Evolutionary conservation across 768 basidiomycete genomes (phyloP), one percentile per base, ranked within the genome.

Genomic region (Mycena vulgaris): DNA sequence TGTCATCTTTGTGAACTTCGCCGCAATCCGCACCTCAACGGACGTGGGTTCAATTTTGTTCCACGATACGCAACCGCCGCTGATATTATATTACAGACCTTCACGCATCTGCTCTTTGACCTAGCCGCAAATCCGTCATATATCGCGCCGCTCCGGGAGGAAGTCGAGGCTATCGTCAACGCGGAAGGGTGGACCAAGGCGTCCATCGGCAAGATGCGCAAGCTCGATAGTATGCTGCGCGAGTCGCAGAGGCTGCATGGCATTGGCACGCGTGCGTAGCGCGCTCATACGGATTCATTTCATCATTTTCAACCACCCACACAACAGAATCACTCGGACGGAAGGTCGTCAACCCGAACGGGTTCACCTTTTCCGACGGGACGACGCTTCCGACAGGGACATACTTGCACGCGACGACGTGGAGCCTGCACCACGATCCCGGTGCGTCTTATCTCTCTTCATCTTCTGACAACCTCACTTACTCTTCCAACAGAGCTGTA

Each of bases 1-100:
- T 13, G 65, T 82, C 17, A 72, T 84, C 10, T 62, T 77, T 30
- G 59, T 81, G 45, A 81, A 83, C 73, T 80, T 83, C 62, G 80
- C 80, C 0, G 76, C 79, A 9, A 79, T 73, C 28, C 82, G 83
- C 57, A 84, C 82, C 0, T 75, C 79, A 55, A 82, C 82, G 45
- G 48, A 79, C 65, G 31, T 45, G 14, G 2, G 65, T 71, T 45
- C 25, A 47, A n/a, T 42, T 27, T n/a, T 42, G 8, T 40, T 37
- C 25, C 30, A 6, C 8, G 10, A 21, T 31, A 28, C 19, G 14
- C 17, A 39, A 11, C 37, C 40, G 48, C n/a, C 28, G 13, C 9
- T 63, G 2, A 55, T 37, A 10, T 42, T 42, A 28, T 59, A 2
- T 25, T 64, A n/a, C 40, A 81, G 80, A 78, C 72, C 5, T 75